Base-by-base conservation (phyloP, 116 monocot species). In the Trichopus zeylanicus region DNA sequence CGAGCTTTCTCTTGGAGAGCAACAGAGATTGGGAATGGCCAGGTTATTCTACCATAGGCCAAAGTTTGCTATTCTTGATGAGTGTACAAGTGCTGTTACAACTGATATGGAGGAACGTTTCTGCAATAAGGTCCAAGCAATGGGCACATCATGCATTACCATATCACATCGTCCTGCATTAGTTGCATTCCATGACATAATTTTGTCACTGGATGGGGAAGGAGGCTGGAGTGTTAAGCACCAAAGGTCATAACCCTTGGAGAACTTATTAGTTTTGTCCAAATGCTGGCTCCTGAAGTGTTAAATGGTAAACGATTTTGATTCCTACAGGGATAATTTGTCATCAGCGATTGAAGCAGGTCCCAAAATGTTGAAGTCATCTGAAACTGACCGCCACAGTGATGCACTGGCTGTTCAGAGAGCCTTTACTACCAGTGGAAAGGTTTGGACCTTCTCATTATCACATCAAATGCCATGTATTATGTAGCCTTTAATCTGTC, bases 41-140 rank as follows among this genome's bases (percentile, higher is more conserved):
- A 79, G 97, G 34, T 63, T 97, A 29, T 97, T 97, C 65, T 97
- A 87, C 74, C 97, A 97, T 69, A 97, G 82, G 63, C 97, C 97
- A 20, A 97, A 85, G 53, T 97, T 97, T 74, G 97, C 97, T 35
- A 97, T 97, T 78, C 81, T 97, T 64, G 97, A 97, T 60, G 97
- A 97, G 70, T 97, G 97, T 60, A 97, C 97, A 15, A 97, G 97
- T 84, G 97, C 97, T 37, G 97, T 97, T 48, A 91, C 97, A 70
- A 91, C 82, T 2, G 85, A 97, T 53, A 97, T 97, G 97, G 97
- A 97, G 60, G 97, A 97, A 69, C 81, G 97, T 20, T 97, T 97
- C 57, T 97, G 97, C 82, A 58, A 77, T 6, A 90, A 87, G 57
- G 97, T 97, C 69, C 78, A 65, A 53, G 91, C 84, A 62, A 97